Conservation (phyloP, 805 yeast genomes). For the Nematodospora valgi region DNA sequence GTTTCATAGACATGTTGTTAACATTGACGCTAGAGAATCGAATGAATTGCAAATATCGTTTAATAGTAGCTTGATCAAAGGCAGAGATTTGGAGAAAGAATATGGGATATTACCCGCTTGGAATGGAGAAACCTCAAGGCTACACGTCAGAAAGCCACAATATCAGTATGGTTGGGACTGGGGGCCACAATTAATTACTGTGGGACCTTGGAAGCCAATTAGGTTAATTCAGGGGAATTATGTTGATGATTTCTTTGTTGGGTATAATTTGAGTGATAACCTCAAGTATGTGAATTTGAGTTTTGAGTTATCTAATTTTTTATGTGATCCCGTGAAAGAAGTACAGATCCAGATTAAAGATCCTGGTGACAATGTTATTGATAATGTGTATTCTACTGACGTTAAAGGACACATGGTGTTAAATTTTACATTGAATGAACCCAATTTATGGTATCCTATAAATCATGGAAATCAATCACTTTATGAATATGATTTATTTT, state of each 20-base stretch:
- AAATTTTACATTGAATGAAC: constrained; percentile 14
- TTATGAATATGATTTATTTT: constrained; percentile 20
- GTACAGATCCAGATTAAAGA: not conserved
- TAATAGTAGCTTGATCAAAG: constrained; percentile 31
- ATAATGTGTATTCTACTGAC: not conserved
- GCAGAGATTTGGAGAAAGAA: constrained; percentile 26
- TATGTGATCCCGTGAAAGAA: not conserved
- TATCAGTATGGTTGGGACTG: constrained; percentile 59
- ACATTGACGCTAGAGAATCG: constrained; percentile 16
- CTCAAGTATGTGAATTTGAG: not conserved
- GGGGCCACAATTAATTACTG: constrained; percentile 44
- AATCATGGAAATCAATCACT: constrained; percentile 33
- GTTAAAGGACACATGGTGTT: not conserved
- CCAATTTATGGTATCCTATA: constrained; percentile 40
- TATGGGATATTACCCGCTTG: constrained; percentile 27
- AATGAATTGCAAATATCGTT: constrained; percentile 37
- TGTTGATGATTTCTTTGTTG: constrained; percentile 3
- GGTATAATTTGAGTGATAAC: not conserved
- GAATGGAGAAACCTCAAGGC: constrained; percentile 43
- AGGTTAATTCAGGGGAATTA: constrained; percentile 14
- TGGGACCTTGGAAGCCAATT: constrained; percentile 43
- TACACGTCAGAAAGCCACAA: constrained; percentile 48
- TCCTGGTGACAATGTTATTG: not conserved
- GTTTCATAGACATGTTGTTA: constrained; percentile 33
- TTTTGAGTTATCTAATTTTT: constrained; percentile 1